Evolutionary conservation across 441 rosid species (phyloP).

Genomic region (Jatropha multifida): DNA sequence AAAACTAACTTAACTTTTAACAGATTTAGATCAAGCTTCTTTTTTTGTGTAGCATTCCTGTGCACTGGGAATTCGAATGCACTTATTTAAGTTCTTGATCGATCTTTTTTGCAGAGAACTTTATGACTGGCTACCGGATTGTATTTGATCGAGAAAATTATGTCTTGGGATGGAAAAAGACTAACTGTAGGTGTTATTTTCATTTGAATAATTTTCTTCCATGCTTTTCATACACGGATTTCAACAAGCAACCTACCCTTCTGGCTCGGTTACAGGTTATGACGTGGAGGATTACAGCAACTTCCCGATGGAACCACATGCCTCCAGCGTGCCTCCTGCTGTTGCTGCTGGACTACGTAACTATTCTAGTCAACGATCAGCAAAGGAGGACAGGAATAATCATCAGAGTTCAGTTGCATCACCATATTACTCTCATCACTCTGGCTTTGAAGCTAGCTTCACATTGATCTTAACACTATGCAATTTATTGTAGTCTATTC

Average conservation of each 20-base stretch:
- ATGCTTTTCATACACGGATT: not conserved
- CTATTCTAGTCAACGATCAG: conserved; percentile 31
- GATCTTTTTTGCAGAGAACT: conserved; percentile 54
- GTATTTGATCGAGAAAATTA: conserved; percentile 77
- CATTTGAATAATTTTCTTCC: not conserved
- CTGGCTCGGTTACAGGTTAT: conserved; percentile 47
- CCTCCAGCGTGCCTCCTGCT: conserved; percentile 55
- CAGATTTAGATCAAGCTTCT: not conserved
- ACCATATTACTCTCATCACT: conserved; percentile 13
- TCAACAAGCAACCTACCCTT: not conserved
- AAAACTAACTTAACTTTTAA: not conserved
- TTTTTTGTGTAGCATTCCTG: not conserved
- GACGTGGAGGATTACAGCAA: conserved; percentile 43
- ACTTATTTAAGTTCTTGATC: too few species aligned
- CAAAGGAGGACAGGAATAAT: conserved; percentile 29
- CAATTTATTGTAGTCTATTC: conserved; percentile 31
- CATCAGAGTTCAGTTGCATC: conserved; percentile 39
- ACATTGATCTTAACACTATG: conserved; percentile 33
- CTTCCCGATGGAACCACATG: conserved; percentile 34
- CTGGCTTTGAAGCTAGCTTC: conserved; percentile 25
- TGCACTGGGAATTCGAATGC: too few species aligned
- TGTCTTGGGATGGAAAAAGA: conserved; percentile 76
- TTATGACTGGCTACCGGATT: conserved; percentile 75
- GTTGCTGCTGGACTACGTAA: conserved; percentile 54
- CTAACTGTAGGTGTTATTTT: conserved; percentile 53